phyloP scores from a whole-genome alignment of 2,329 filamentous ascomycete genomes.

The Leptographium galeiforme region DNA sequence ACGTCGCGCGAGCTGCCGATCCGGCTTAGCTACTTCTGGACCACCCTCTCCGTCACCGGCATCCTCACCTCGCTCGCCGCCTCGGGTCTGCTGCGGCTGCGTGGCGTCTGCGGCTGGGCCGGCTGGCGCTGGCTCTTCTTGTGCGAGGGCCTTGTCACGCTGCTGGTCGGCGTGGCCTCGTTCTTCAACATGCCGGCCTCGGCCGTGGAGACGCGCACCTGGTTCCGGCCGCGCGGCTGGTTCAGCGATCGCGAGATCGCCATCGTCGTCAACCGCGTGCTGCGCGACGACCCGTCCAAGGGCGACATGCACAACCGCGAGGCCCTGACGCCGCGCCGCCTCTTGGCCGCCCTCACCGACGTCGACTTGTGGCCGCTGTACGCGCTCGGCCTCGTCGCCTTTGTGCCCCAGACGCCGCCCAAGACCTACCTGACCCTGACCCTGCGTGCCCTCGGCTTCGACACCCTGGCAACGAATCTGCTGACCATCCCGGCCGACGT shows the following conservation, averaged over 20 bases:
- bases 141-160: slow-evolving; percentile 36
- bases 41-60: slow-evolving; percentile 16
- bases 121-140: slow-evolving; percentile 35
- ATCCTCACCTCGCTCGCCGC: slow-evolving; percentile 21
- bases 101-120: slow-evolving; percentile 17
- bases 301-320: slow-evolving; percentile 46
- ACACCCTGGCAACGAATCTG: slow-evolving; percentile 6
- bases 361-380: slow-evolving; percentile 11
- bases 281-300: slow-evolving; percentile 43
- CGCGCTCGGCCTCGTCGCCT: slow-evolving; percentile 5
- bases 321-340: slow-evolving; percentile 28
- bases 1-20: slow-evolving; percentile 19
- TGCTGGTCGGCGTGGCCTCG: slow-evolving; percentile 26
- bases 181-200: slow-evolving; percentile 34
- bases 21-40: slow-evolving; percentile 22
- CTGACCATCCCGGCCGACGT: slow-evolving; percentile 18
- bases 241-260: slow-evolving; percentile 36
- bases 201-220: slow-evolving; percentile 26
- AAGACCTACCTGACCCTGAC: slow-evolving; percentile 6
- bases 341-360: slow-evolving; percentile 7
- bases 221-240: slow-evolving; percentile 35
- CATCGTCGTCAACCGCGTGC: slow-evolving; percentile 44
- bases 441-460: slow-evolving; percentile 6
- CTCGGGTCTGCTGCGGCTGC: slow-evolving; percentile 20
- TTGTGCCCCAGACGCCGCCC: slow-evolving; percentile 3